phyloP scores from a whole-genome alignment of 345 rosid species.

The Eucalyptus marginata region DNA sequence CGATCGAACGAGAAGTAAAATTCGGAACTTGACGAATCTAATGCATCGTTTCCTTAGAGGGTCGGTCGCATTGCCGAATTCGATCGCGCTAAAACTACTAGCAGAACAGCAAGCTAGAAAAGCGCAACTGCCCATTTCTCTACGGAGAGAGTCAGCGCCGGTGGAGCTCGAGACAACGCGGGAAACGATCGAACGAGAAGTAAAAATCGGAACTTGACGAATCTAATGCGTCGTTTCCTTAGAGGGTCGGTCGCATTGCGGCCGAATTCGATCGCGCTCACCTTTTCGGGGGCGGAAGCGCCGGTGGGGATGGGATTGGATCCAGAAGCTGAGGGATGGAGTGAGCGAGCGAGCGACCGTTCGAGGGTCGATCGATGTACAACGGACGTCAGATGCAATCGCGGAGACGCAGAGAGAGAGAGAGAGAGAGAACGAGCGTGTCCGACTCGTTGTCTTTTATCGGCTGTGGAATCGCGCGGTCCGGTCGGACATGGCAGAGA shows the following conservation, averaged over 20 bases:
- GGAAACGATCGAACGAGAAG: neutral
- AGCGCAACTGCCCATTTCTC: neutral
- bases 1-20: neutral
- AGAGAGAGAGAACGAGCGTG: neutral
- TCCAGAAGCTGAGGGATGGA: neutral
- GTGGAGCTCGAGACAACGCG: neutral
- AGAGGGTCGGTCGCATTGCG: neutral
- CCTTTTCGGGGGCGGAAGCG: neutral
- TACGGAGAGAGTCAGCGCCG: neutral
- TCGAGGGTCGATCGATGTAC: neutral
- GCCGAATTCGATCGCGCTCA: neutral
- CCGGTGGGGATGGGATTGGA: neutral
- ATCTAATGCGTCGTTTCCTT: neutral
- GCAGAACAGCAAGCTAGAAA: neutral
- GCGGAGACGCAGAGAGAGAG: neutral
- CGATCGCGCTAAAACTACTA: neutral
- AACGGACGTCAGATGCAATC: neutral
- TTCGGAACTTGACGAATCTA: neutral
- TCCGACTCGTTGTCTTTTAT: neutral
- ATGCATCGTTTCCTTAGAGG: neutral
- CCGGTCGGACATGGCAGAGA: neutral
- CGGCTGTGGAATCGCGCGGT: neutral
- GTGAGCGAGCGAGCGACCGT: neutral
- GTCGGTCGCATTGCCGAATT: neutral
- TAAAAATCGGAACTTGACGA: neutral